Evolutionary conservation across 352 stramenopile species (phyloP).

Genomic region (Phytopythium helicoides): DNA sequence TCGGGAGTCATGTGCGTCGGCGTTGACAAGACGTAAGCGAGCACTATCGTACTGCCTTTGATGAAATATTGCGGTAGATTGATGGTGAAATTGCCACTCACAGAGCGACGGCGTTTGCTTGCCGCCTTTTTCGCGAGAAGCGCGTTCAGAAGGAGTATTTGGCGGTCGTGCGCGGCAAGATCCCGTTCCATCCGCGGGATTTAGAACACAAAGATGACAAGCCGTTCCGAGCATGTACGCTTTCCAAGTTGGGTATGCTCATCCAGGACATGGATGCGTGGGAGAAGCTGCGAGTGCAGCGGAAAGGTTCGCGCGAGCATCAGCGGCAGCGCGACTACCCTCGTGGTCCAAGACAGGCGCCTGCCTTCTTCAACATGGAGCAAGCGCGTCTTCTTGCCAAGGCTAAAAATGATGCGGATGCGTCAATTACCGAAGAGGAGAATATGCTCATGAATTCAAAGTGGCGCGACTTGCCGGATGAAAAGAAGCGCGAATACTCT

Average conservation of each 20-base stretch:
- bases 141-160: conserved; percentile 85
- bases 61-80: too few species aligned
- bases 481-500: conserved; percentile 48
- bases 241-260: conserved; percentile 63
- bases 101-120: conserved; percentile 65
- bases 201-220: not conserved
- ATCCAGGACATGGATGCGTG: conserved; percentile 75
- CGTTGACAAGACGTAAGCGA: conserved; percentile 58
- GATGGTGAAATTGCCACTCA: too few species aligned
- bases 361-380: conserved; percentile 71
- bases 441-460: conserved; percentile 17
- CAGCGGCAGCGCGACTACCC: conserved; percentile 52
- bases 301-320: conserved; percentile 46
- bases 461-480: conserved; percentile 46
- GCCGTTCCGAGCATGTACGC: conserved; percentile 38
- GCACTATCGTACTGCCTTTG: not conserved
- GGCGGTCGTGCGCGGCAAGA: conserved; percentile 68
- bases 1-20: conserved; percentile 84
- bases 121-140: conserved; percentile 76
- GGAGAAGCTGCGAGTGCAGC: conserved; percentile 46
- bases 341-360: conserved; percentile 50
- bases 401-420: conserved; percentile 5
- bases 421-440: conserved; percentile 4
- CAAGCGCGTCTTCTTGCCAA: conserved; percentile 33
- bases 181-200: conserved; percentile 55